These are phyloP conservation scores for Hippophae gyantsensis DNA, from an alignment of 306 rosid genomes.

Conservation along the genomic window DNA sequence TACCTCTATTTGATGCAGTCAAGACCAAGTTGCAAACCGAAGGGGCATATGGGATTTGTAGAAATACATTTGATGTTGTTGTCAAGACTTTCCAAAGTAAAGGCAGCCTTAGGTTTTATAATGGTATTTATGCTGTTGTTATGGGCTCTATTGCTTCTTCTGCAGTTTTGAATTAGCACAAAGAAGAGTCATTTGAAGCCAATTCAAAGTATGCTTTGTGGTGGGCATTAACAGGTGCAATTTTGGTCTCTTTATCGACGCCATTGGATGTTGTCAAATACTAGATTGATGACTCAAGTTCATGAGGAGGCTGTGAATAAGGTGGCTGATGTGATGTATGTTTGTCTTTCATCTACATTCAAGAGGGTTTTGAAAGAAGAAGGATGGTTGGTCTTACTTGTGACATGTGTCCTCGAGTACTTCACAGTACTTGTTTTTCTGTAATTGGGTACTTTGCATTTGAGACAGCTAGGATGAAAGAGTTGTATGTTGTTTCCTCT, in stretches of 20 bases:
- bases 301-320: constrained; percentile 42
- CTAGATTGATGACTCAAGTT: constrained; percentile 82
- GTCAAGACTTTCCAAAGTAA: constrained; percentile 52
- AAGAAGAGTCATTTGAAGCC: constrained; percentile 43
- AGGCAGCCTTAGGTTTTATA: constrained; percentile 65
- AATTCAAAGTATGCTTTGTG: constrained; percentile 74
- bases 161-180: constrained; percentile 43
- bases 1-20: constrained; percentile 75
- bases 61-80: constrained; percentile 53
- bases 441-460: constrained; percentile 89
- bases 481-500: background rate
- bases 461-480: constrained; percentile 70
- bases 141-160: constrained; percentile 85
- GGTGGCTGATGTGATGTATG: constrained; percentile 40
- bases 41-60: constrained; percentile 68
- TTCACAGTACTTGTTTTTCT: constrained; percentile 86
- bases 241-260: constrained; percentile 75
- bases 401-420: constrained; percentile 87
- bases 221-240: constrained; percentile 76
- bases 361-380: constrained; percentile 63
- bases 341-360: constrained; percentile 49
- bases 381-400: constrained; percentile 73
- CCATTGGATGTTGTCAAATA: constrained; percentile 87
- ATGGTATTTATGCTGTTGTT: constrained; percentile 76
- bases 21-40: constrained; percentile 81